A percentile compares a stretch with the other conserved stretches of the same genome.
Conservation (phyloP, 805 yeast species). For the Nematodospora valgi region DNA sequence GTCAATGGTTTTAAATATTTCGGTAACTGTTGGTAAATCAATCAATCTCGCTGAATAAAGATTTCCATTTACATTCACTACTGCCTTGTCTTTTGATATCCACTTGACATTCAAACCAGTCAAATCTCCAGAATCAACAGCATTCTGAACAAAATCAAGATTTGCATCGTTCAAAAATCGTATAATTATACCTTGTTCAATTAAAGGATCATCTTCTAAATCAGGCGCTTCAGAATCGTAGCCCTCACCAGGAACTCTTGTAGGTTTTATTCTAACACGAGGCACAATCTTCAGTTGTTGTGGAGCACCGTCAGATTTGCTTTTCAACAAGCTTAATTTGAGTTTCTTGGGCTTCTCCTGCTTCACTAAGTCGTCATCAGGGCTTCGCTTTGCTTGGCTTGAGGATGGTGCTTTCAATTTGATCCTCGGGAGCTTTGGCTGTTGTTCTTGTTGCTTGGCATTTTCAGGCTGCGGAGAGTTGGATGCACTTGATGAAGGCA, state of each 20-base stretch:
- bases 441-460: not conserved
- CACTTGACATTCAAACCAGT: slow-evolving; percentile 73
- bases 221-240: slow-evolving; percentile 97
- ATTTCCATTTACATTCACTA: slow-evolving; percentile 63
- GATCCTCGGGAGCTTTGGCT: slow-evolving; percentile 10
- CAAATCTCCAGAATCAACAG: slow-evolving; percentile 75
- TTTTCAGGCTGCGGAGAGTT: slow-evolving; percentile 2
- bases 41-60: slow-evolving; percentile 79
- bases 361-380: slow-evolving; percentile 9
- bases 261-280: slow-evolving; percentile 51
- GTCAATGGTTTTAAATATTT: slow-evolving; percentile 85
- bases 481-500: slow-evolving; percentile 11
- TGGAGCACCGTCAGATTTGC: slow-evolving; percentile 4
- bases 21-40: slow-evolving; percentile 87
- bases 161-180: slow-evolving; percentile 70
- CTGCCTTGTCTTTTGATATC: slow-evolving; percentile 78
- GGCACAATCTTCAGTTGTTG: slow-evolving; percentile 30
- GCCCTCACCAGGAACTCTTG: slow-evolving; percentile 87
- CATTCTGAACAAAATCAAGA: slow-evolving; percentile 68
- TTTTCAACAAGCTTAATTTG: slow-evolving; percentile 15
- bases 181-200: slow-evolving; percentile 81
- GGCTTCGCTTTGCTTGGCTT: slow-evolving; percentile 3
- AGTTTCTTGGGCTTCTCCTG: slow-evolving; percentile 22
- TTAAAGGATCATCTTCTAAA: slow-evolving; percentile 87
- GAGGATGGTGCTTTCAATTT: slow-evolving; percentile 21